These are phyloP conservation scores for Mortierella sp. DNA, from an alignment of 371 early-diverging fungal species.

Conservation along the genomic window DNA sequence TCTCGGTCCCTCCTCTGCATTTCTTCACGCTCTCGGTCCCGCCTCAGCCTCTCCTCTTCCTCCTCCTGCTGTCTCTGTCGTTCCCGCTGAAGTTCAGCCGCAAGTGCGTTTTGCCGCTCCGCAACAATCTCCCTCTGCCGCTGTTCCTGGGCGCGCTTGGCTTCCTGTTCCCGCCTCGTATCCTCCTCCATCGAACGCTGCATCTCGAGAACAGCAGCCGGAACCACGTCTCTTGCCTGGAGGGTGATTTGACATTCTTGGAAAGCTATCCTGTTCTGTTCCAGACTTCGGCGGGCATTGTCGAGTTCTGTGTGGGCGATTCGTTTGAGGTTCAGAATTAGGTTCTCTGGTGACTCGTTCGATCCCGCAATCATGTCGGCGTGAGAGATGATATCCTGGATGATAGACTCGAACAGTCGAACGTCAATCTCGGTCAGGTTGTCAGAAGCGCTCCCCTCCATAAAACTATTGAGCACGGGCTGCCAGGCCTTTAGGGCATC, in stretches of 20 bases:
- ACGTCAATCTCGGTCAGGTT: constrained; percentile 37
- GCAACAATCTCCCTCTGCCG: constrained; percentile 19
- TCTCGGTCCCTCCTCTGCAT: constrained; percentile 1
- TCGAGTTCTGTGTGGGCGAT: constrained; percentile 44
- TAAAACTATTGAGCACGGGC: constrained; percentile 34
- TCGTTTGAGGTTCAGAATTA: constrained; percentile 42
- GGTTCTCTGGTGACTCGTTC: constrained; percentile 27
- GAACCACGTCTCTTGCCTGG: constrained; percentile 36
- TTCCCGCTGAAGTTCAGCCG: constrained; percentile 9
- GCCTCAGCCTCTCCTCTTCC: constrained; percentile 19
- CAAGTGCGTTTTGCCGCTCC: constrained; percentile 9
- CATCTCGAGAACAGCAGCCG: constrained; percentile 35
- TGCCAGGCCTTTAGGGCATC: constrained; percentile 45
- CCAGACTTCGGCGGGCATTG: constrained; percentile 29
- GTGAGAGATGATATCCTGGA: constrained; percentile 51
- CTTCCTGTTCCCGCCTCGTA: constrained; percentile 32
- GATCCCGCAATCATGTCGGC: constrained; percentile 53
- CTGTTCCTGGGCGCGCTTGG: constrained; percentile 38
- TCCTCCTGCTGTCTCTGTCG: constrained; percentile 18
- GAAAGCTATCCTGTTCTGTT: constrained; percentile 32
- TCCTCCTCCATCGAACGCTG: constrained; percentile 52
- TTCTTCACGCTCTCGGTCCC: constrained; percentile 17
- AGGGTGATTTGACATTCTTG: constrained; percentile 48
- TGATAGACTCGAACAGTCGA: constrained; percentile 40
- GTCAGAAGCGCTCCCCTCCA: not conserved